Evolutionary conservation across 192 early-diverging fungal genomes (phyloP).

Genomic region (Podila verticillata): DNA sequence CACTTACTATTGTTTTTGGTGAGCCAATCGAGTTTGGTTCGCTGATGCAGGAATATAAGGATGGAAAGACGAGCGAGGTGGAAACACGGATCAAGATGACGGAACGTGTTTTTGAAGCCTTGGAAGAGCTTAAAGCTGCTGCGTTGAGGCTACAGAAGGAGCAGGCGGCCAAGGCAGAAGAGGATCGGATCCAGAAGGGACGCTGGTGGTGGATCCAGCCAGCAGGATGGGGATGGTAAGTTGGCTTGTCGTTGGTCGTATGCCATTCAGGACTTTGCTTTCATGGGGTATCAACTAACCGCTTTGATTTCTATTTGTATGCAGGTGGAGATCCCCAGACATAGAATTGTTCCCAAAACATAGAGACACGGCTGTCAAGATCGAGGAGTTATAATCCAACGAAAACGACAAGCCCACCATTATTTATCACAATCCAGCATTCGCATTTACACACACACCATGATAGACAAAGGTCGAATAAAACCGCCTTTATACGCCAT

Average conservation of each 20-base stretch:
- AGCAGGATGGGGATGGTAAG: slow-evolving; percentile 50
- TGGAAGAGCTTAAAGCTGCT: slow-evolving; percentile 53
- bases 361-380: slow-evolving; percentile 37
- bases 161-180: slow-evolving; percentile 9
- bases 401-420: neutral
- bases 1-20: slow-evolving; percentile 74
- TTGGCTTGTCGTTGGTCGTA: neutral
- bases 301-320: neutral
- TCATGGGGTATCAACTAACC: too few relatives aligned
- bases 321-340: slow-evolving; percentile 37
- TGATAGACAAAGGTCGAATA: too few relatives aligned
- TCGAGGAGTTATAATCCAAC: slow-evolving; percentile 23
- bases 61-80: slow-evolving; percentile 56
- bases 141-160: slow-evolving; percentile 37
- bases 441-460: too few relatives aligned
- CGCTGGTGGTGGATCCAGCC: slow-evolving; percentile 46
- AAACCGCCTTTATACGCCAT: too few relatives aligned
- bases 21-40: slow-evolving; percentile 76
- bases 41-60: slow-evolving; percentile 65
- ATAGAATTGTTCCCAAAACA: slow-evolving; percentile 16
- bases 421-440: neutral
- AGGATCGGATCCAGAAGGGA: slow-evolving; percentile 29
- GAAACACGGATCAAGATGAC: slow-evolving; percentile 66
- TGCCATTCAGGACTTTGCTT: too few relatives aligned
- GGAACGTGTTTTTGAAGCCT: slow-evolving; percentile 55